A percentile compares a stretch with the other conserved stretches of the same genome.
phyloP scores from a whole-genome alignment of 768 basidiomycete species.

The Suillus discolor region DNA sequence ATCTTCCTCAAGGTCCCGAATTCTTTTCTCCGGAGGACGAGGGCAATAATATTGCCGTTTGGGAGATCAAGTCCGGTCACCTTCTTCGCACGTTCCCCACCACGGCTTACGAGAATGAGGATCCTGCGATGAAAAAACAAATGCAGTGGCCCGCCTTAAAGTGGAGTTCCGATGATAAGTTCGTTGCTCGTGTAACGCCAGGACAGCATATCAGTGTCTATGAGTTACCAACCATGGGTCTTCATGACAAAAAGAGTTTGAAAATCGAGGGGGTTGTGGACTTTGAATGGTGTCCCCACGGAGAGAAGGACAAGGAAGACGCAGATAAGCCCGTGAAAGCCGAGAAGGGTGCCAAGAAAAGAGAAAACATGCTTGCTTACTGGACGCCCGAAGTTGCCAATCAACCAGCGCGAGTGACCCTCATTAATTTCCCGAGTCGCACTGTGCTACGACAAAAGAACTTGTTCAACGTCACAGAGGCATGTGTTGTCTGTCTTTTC shows the following conservation, averaged over 20 bases:
- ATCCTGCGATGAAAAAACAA: constrained; percentile 66
- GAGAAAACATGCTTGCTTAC: constrained; percentile 94
- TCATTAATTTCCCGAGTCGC: constrained; percentile 87
- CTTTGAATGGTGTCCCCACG: constrained; percentile 97
- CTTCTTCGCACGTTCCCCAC: constrained; percentile 91
- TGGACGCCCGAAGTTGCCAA: constrained; percentile 98
- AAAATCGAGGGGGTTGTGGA: constrained; percentile 98
- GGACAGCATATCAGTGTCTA: constrained; percentile 96
- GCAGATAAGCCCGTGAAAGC: constrained; percentile 43
- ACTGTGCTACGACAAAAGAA: constrained; percentile 90
- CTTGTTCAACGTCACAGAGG: constrained; percentile 96
- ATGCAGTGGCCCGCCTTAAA: constrained; percentile 96
- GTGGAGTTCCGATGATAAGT: constrained; percentile 98
- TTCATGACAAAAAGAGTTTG: constrained; percentile 94
- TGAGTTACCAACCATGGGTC: constrained; percentile 90
- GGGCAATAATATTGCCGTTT: constrained; percentile 96
- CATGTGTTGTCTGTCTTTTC: constrained; percentile 38
- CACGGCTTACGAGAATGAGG: constrained; percentile 59
- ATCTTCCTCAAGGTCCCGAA: constrained; percentile 77
- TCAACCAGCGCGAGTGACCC: constrained; percentile 95
- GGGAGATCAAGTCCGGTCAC: constrained; percentile 94
- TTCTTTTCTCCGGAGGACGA: constrained; percentile 94
- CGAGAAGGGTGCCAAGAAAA: constrained; percentile 60
- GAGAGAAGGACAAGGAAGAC: constrained; percentile 86
- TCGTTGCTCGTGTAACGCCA: constrained; percentile 84